Conservation (phyloP, 208 protist genomes). For the Ichthyophonus hoferi region DNA sequence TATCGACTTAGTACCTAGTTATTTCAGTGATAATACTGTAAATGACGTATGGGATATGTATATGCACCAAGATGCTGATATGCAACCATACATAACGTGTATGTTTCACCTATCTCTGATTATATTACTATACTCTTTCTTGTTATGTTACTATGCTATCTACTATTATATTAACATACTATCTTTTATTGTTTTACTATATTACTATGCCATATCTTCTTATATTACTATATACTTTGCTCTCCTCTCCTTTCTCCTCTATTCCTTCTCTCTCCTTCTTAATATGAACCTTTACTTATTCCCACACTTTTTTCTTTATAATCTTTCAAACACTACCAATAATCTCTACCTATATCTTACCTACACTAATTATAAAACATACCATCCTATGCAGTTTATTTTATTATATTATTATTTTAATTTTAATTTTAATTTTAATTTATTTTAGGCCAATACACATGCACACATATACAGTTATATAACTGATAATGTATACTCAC, state of each 20-base stretch:
- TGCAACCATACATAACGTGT: not conserved
- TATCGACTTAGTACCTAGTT: not conserved
- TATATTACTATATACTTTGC: not conserved
- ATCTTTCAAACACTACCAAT: no score
- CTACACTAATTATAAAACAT: no score
- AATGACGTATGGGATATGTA: constrained; percentile 33
- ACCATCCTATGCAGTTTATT: no score
- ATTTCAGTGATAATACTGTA: not conserved
- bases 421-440: not conserved
- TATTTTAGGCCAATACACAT: not conserved
- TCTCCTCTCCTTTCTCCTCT: not conserved
- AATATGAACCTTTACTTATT: not conserved
- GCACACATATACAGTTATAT: constrained; percentile 3
- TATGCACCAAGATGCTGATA: constrained; percentile 3
- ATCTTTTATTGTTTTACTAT: no score
- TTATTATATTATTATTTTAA: no score
- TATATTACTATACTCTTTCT: not conserved
- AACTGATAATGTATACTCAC: not conserved
- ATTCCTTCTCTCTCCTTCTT: not conserved
- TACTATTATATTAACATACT: no score
- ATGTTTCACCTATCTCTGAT: not conserved
- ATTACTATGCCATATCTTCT: not conserved
- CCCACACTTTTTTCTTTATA: no score
- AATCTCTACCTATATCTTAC: no score
- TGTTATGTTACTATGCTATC: not conserved